Conservation (phyloP, 2,329 filamentous ascomycete genomes). For the Colletotrichum abscissum region DNA sequence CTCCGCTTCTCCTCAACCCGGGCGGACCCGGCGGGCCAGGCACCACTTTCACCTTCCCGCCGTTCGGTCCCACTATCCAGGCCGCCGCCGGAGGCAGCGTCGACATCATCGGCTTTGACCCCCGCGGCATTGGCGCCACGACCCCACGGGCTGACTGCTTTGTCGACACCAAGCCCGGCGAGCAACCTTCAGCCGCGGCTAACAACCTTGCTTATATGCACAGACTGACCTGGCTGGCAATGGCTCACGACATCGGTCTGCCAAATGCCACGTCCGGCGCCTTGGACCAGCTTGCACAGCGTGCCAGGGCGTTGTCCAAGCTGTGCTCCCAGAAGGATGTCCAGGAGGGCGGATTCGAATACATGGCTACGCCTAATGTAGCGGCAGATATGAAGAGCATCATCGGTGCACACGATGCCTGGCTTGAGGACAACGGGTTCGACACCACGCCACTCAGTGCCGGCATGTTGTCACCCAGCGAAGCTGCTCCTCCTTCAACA, state of each 20-base stretch:
- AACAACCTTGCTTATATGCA: constrained; percentile 44
- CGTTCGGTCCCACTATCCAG: constrained; percentile 45
- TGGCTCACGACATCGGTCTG: constrained; percentile 46
- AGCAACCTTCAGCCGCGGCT: constrained; percentile 33
- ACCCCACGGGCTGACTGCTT: constrained; percentile 54
- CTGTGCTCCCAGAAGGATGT: constrained; percentile 47
- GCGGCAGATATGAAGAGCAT: constrained; percentile 39
- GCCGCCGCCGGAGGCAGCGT: constrained; percentile 50
- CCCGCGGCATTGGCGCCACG: constrained; percentile 55
- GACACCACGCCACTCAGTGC: constrained; percentile 9
- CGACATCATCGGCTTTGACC: constrained; percentile 61
- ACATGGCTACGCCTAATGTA: constrained; percentile 37
- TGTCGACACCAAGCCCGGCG: neutral
- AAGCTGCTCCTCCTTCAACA: constrained; percentile 16
- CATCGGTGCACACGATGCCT: constrained; percentile 29
- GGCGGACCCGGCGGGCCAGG: constrained; percentile 60
- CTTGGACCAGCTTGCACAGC: constrained; percentile 41
- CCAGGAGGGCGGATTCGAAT: constrained; percentile 21
- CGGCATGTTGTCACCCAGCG: constrained; percentile 1
- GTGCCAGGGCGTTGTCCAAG: constrained; percentile 44
- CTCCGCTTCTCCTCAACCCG: constrained; percentile 57
- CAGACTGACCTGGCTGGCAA: constrained; percentile 46
- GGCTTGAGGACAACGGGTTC: constrained; percentile 29
- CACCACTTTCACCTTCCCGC: constrained; percentile 41
- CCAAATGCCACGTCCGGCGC: constrained; percentile 48